phyloP scores from a whole-genome alignment of 1,284 basidiomycete species.

The Schizophyllum commune region DNA sequence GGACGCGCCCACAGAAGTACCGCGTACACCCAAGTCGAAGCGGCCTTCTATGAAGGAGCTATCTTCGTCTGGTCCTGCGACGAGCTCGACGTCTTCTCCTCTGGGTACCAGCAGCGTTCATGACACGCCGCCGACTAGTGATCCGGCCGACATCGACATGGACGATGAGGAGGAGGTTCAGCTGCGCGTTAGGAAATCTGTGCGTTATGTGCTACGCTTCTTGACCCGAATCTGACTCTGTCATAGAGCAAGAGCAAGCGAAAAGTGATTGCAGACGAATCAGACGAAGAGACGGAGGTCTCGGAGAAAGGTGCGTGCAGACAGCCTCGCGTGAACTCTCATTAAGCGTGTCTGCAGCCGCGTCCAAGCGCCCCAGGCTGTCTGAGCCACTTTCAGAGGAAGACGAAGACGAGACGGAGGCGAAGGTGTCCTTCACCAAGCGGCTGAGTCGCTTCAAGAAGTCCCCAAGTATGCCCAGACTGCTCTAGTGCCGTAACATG shows the following conservation, averaged over 20 bases:
- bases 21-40: slow-evolving; percentile 19
- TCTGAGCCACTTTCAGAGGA: slow-evolving; percentile 30
- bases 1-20: not conserved
- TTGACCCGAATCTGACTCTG: not conserved
- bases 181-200: slow-evolving; percentile 18
- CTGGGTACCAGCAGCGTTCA: slow-evolving; percentile 32
- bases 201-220: not conserved
- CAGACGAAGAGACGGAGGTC: slow-evolving; percentile 49
- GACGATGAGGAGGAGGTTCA: slow-evolving; percentile 42
- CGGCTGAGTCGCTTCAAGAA: slow-evolving; percentile 60
- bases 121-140: slow-evolving; percentile 68
- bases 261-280: slow-evolving; percentile 61
- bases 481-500: slow-evolving; percentile 8
- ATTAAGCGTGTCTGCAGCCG: slow-evolving; percentile 10
- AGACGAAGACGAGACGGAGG: slow-evolving; percentile 32
- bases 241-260: slow-evolving; percentile 43
- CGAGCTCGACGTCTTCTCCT: slow-evolving; percentile 42
- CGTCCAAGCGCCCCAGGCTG: slow-evolving; percentile 14
- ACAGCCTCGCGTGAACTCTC: slow-evolving; percentile 15
- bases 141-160: slow-evolving; percentile 50
- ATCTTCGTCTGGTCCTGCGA: slow-evolving; percentile 22
- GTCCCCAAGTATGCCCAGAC: slow-evolving; percentile 45
- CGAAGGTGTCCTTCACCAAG: slow-evolving; percentile 42
- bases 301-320: slow-evolving; percentile 15
- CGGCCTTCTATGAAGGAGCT: slow-evolving; percentile 10